Evolutionary conservation across 352 stramenopile species (phyloP).

Genomic region (Globisporangium ultimum): DNA sequence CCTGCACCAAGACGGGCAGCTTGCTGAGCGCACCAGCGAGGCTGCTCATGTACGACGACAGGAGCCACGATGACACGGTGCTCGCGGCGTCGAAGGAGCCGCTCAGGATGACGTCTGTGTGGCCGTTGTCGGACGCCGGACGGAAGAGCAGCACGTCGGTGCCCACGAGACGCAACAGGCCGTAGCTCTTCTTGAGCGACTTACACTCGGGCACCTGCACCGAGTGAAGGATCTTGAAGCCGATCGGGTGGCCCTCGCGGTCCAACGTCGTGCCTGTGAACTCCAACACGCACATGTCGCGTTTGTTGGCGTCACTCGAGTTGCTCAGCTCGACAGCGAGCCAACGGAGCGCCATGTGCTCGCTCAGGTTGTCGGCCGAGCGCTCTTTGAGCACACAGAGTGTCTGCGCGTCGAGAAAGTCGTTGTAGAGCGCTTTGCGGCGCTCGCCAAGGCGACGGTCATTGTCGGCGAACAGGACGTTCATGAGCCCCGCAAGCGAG

Average conservation of each 20-base stretch:
- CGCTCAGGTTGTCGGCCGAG: slow-evolving; percentile 37
- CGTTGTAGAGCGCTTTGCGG: slow-evolving; percentile 50
- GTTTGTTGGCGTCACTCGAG: slow-evolving; percentile 38
- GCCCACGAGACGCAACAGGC: slow-evolving; percentile 41
- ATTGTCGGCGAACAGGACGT: slow-evolving; percentile 53
- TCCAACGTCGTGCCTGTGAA: slow-evolving; percentile 65
- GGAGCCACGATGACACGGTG: slow-evolving; percentile 34
- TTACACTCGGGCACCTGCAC: slow-evolving; percentile 54
- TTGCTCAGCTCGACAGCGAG: slow-evolving; percentile 57
- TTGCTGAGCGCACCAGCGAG: slow-evolving; percentile 38
- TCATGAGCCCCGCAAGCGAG: slow-evolving; percentile 59
- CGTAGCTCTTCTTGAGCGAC: slow-evolving; percentile 63
- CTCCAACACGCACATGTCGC: slow-evolving; percentile 74
- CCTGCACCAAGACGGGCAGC: slow-evolving; percentile 50
- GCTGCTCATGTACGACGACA: slow-evolving; percentile 37
- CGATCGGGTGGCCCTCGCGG: slow-evolving; percentile 42
- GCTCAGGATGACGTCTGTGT: slow-evolving; percentile 56
- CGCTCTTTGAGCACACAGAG: slow-evolving; percentile 48
- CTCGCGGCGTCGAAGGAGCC: slow-evolving; percentile 37
- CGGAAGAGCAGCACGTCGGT: slow-evolving; percentile 55
- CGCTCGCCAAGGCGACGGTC: slow-evolving; percentile 34
- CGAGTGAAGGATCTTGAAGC: slow-evolving; percentile 59
- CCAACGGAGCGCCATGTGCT: slow-evolving; percentile 73
- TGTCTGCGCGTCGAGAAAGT: slow-evolving; percentile 60
- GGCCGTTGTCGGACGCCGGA: slow-evolving; percentile 30